Conservation (phyloP, 306 rosid genomes). For the Phaseolus lunatus region DNA sequence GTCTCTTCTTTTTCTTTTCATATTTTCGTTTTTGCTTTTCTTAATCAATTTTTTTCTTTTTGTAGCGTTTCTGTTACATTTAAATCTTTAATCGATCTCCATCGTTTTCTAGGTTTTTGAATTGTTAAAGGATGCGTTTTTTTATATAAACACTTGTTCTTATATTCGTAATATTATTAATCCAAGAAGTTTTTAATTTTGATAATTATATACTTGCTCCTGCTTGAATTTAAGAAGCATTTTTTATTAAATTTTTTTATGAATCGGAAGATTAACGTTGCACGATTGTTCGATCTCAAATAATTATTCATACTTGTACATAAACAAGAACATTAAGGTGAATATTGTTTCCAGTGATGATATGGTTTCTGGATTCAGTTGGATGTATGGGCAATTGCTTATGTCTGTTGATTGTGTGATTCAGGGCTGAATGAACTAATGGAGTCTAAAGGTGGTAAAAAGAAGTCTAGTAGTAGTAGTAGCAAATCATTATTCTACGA, state of each 20-base stretch:
- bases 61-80: neutral
- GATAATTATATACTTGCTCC: too few species aligned
- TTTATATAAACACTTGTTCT: too few species aligned
- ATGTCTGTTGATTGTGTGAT: neutral
- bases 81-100: neutral
- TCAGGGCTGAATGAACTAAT: constrained; percentile 70
- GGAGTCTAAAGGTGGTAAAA: constrained; percentile 86
- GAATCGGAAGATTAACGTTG: neutral
- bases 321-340: too few species aligned
- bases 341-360: neutral
- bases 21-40: neutral
- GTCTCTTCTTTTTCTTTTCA: neutral
- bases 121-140: neutral
- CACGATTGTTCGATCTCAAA: neutral
- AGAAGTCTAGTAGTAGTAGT: constrained; percentile 72
- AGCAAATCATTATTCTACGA: constrained; percentile 73
- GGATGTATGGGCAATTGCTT: neutral
- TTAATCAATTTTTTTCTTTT: neutral
- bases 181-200: too few species aligned
- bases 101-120: neutral
- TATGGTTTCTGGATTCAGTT: neutral
- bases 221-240: too few species aligned
- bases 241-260: neutral
- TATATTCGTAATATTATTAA: too few species aligned
- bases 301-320: neutral